These are phyloP conservation scores for Albophoma yamanashiensis DNA, from an alignment of 2,329 filamentous ascomycete species.

Conservation along the genomic window DNA sequence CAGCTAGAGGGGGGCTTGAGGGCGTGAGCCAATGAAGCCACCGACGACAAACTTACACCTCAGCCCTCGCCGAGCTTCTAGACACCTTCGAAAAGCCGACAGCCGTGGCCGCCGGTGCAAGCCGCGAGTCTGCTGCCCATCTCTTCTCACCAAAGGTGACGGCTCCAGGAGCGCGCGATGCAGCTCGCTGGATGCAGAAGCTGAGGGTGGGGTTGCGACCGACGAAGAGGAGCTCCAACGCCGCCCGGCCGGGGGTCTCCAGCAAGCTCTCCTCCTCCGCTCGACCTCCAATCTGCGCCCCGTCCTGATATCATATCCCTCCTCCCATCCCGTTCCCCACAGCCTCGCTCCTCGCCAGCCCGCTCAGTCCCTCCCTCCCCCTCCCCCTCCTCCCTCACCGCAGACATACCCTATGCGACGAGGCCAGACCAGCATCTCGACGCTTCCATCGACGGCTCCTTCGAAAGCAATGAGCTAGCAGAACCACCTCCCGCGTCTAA, in stretches of 20 bases:
- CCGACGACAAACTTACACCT: neutral
- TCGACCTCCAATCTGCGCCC: neutral
- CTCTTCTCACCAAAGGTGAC: neutral
- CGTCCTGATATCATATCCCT: neutral
- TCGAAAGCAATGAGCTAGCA: neutral
- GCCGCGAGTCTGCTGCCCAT: neutral
- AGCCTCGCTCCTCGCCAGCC: neutral
- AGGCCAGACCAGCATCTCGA: neutral
- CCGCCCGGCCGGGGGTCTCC: neutral
- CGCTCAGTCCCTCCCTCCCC: neutral
- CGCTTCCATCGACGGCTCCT: neutral
- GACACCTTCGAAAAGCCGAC: neutral
- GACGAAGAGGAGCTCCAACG: neutral
- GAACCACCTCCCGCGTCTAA: neutral
- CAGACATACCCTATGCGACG: neutral
- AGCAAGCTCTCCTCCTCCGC: neutral
- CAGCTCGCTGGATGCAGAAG: slow-evolving; percentile 2
- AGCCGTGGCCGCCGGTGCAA: neutral
- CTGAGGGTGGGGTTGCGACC: neutral
- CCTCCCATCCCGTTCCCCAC: neutral
- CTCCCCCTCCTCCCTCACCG: no score
- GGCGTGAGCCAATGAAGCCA: neutral
- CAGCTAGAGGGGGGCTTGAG: neutral
- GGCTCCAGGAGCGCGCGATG: neutral
- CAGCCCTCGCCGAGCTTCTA: neutral